phyloP scores from a whole-genome alignment of 2,329 filamentous ascomycete species.

The Rosellinia necatrix region DNA sequence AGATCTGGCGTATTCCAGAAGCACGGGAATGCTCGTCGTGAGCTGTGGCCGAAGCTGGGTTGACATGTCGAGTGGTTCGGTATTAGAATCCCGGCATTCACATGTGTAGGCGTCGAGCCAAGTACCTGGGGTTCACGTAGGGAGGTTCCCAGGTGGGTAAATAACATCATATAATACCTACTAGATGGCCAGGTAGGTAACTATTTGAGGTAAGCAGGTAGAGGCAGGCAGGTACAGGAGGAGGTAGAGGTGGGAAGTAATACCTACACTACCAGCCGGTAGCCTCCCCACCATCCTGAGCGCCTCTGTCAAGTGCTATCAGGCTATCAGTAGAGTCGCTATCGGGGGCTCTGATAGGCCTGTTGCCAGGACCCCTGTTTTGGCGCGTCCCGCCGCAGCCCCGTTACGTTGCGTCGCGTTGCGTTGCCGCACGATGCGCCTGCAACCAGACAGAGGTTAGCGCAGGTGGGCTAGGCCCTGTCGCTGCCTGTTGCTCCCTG shows the following conservation, averaged over 20 bases:
- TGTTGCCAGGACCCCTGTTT: slow-evolving; percentile 3
- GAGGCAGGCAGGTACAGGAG: background rate
- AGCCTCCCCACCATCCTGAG: background rate
- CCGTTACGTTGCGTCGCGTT: no score
- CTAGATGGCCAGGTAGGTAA: no score
- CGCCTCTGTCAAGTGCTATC: no score
- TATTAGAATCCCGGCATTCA: slow-evolving; percentile 4
- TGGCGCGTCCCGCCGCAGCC: slow-evolving; percentile 14
- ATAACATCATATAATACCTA: no score
- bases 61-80: slow-evolving; percentile 8
- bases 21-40: no score
- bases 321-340: slow-evolving; percentile 14
- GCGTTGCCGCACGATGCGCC: slow-evolving; percentile 11
- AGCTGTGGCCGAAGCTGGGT: no score
- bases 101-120: no score
- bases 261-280: background rate
- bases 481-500: background rate
- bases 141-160: no score
- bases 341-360: slow-evolving; percentile 16
- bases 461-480: no score
- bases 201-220: no score
- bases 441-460: background rate
- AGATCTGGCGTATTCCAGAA: slow-evolving; percentile 11
- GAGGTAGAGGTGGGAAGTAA: background rate
- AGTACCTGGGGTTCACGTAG: no score